Evolutionary conservation across 371 early-diverging fungal species (phyloP).

Genomic region (Apophysomyces sp.): DNA sequence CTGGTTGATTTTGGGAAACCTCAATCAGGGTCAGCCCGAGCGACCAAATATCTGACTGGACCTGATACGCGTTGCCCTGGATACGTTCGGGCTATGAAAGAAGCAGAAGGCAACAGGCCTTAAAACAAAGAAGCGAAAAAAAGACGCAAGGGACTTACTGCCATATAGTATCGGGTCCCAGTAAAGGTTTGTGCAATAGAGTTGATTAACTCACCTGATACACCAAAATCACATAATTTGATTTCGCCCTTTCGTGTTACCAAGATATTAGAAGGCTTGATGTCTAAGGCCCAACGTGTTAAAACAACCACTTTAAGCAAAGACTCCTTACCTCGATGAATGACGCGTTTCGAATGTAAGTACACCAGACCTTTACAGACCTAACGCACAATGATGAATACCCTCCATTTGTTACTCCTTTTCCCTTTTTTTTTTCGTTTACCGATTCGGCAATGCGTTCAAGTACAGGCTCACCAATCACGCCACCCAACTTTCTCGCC

Average conservation of each 20-base stretch:
- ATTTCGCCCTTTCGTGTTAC: constrained; percentile 84
- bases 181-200: constrained; percentile 94
- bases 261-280: constrained; percentile 93
- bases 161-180: constrained; percentile 96
- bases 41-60: constrained; percentile 94
- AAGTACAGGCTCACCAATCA: constrained; percentile 78
- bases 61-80: constrained; percentile 84
- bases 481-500: constrained; percentile 57
- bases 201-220: constrained; percentile 87
- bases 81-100: constrained; percentile 91
- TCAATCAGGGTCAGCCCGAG: constrained; percentile 92
- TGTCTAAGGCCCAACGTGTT: constrained; percentile 54
- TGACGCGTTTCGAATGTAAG: constrained; percentile 74
- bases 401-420: not conserved
- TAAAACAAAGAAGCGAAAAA: not conserved
- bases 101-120: not conserved
- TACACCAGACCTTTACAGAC: constrained; percentile 80
- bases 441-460: constrained; percentile 81
- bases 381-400: constrained; percentile 20
- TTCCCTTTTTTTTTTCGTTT: constrained; percentile 6
- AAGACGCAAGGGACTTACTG: too few relatives aligned
- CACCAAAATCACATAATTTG: constrained; percentile 97
- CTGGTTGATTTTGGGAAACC: constrained; percentile 87
- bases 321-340: constrained; percentile 70
- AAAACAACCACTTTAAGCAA: not conserved